Conservation (phyloP, 1,139 yeast genomes). For the Ashbya aceris region DNA sequence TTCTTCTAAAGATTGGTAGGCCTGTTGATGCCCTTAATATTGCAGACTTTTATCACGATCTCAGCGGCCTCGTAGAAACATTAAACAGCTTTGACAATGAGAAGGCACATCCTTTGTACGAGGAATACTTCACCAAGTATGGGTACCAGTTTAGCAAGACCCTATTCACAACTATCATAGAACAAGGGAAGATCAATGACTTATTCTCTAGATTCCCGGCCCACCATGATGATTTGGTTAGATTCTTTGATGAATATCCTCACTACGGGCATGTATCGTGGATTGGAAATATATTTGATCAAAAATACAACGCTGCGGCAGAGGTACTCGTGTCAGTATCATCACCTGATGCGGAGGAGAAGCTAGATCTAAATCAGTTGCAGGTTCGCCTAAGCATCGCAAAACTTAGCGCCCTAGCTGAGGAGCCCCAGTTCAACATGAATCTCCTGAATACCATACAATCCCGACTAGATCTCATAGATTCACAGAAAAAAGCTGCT, state of each 20-base stretch:
- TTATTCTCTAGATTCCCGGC: constrained; percentile 51
- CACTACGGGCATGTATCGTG: constrained; percentile 57
- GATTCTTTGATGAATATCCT: constrained; percentile 42
- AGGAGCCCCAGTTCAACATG: constrained; percentile 15
- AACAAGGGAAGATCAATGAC: constrained; percentile 43
- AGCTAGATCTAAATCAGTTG: constrained; percentile 38
- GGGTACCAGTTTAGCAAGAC: constrained; percentile 63
- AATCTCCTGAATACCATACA: constrained; percentile 39
- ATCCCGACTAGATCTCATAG: constrained; percentile 36
- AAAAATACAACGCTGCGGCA: constrained; percentile 44
- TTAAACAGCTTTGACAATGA: constrained; percentile 45
- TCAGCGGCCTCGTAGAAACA: constrained; percentile 55
- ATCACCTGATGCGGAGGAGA: constrained; percentile 31
- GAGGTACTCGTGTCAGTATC: constrained; percentile 37
- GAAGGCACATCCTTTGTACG: constrained; percentile 35
- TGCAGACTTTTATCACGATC: constrained; percentile 59
- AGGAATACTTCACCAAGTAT: constrained; percentile 48
- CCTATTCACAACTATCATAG: constrained; percentile 52
- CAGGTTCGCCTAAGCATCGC: constrained; percentile 57
- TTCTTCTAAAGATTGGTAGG: constrained; percentile 40
- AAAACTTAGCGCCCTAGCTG: constrained; percentile 41
- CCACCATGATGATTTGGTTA: constrained; percentile 41
- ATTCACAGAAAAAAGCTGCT: constrained; percentile 40
- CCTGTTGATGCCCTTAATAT: constrained; percentile 49
- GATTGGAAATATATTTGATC: constrained; percentile 55